A percentile compares a stretch with the other conserved stretches of the same genome.
Evolutionary conservation across 768 basidiomycete genomes (phyloP).

Genomic region (Suillus subaureus): DNA sequence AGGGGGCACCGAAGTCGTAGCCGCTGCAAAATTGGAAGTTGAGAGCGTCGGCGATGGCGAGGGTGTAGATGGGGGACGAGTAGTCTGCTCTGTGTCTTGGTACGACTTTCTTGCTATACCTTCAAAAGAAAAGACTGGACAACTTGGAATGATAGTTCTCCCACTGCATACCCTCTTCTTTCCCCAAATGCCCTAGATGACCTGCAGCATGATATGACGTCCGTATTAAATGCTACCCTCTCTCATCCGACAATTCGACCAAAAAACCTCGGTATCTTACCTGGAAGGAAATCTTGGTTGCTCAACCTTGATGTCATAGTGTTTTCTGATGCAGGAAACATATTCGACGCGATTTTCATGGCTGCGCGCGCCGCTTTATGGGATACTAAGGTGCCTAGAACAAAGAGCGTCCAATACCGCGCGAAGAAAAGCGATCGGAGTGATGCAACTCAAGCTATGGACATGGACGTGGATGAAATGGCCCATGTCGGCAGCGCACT

Average conservation of each 20-base stretch:
- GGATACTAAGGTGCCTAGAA: constrained; percentile 80
- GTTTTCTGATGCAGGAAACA: constrained; percentile 73
- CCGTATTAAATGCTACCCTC: constrained; percentile 63
- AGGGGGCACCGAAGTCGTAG: constrained; percentile 80
- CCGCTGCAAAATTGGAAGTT: constrained; percentile 80
- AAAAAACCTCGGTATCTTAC: constrained; percentile 60
- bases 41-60: constrained; percentile 50
- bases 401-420: constrained; percentile 69
- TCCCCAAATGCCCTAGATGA: constrained; percentile 69
- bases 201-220: constrained; percentile 71
- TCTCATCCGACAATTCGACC: constrained; percentile 70
- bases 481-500: constrained; percentile 49
- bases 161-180: constrained; percentile 76
- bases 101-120: constrained; percentile 41
- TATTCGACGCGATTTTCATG: constrained; percentile 78
- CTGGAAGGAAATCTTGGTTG: constrained; percentile 71
- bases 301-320: constrained; percentile 75
- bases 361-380: constrained; percentile 78
- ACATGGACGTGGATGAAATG: constrained; percentile 60
- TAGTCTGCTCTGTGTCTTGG: constrained; percentile 78
- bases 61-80: constrained; percentile 57
- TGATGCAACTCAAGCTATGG: constrained; percentile 45
- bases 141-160: constrained; percentile 59
- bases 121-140: constrained; percentile 5
- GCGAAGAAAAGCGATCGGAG: constrained; percentile 35